phyloP scores from a whole-genome alignment of 2,329 filamentous ascomycete species.

The Alternaria sp. region DNA sequence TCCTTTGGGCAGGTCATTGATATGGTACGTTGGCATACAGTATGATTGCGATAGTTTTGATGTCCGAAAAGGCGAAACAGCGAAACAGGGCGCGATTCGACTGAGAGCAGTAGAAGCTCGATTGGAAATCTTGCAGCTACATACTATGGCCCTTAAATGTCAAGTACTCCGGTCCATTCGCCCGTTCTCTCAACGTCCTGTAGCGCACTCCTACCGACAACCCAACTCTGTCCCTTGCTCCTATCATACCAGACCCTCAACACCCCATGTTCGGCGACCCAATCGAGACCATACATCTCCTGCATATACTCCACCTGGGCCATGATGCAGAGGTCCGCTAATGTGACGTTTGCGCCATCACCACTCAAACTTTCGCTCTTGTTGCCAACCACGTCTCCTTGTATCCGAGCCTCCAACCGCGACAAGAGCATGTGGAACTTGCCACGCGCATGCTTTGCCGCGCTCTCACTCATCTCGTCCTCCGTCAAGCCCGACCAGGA shows the following conservation, averaged over 20 bases:
- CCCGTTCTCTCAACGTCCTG: not conserved
- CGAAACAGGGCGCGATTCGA: not conserved
- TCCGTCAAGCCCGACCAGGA: not conserved
- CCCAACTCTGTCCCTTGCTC: not conserved
- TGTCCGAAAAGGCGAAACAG: no score
- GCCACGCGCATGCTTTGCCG: slow-evolving; percentile 10
- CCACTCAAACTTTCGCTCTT: slow-evolving; percentile 18
- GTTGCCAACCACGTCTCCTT: slow-evolving; percentile 9
- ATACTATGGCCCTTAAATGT: fast-evolving
- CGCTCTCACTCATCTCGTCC: not conserved
- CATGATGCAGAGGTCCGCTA: slow-evolving; percentile 22
- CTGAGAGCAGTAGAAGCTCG: fast-evolving
- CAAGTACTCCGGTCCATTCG: not conserved
- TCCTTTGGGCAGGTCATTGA: no score
- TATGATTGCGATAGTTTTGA: no score
- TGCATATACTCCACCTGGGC: slow-evolving; percentile 18
- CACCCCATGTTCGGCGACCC: slow-evolving; percentile 17
- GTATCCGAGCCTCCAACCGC: slow-evolving; percentile 20
- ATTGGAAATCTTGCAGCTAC: not conserved
- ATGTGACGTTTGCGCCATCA: slow-evolving; percentile 8
- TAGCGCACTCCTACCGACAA: not conserved
- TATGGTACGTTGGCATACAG: no score
- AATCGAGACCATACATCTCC: slow-evolving; percentile 19
- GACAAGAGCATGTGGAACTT: not conserved
- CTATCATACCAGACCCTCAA: slow-evolving; percentile 19